phyloP scores from a whole-genome alignment of 495 filamentous ascomycete species.

The Podospora conica region DNA sequence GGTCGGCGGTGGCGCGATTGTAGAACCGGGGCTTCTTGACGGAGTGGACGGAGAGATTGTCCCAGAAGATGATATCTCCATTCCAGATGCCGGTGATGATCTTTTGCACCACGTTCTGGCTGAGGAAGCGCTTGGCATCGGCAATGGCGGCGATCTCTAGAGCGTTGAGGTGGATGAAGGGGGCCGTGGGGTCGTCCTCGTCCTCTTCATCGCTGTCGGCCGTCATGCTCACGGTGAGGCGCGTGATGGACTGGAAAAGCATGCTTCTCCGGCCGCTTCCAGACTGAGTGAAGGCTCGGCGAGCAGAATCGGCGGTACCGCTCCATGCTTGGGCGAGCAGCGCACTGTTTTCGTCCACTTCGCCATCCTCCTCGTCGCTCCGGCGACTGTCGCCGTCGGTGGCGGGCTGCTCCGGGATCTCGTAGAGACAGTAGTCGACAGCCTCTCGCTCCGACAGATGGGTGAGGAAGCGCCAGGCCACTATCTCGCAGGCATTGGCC shows the following conservation, averaged over 20 bases:
- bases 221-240: constrained; percentile 41
- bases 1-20: constrained; percentile 68
- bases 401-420: constrained; percentile 51
- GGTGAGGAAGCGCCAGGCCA: constrained; percentile 82
- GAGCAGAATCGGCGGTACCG: constrained; percentile 17
- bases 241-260: constrained; percentile 41
- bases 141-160: constrained; percentile 86
- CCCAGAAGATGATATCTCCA: constrained; percentile 90
- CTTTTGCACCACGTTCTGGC: constrained; percentile 77
- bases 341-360: constrained; percentile 36
- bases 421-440: constrained; percentile 77
- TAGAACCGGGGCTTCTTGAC: constrained; percentile 79
- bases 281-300: constrained; percentile 9
- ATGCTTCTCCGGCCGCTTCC: constrained; percentile 27
- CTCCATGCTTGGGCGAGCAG: constrained; percentile 27
- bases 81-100: constrained; percentile 88
- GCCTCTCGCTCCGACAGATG: constrained; percentile 73
- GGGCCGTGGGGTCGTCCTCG: constrained; percentile 52
- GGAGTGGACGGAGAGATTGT: constrained; percentile 66
- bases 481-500: constrained; percentile 81
- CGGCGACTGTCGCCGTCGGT: background rate
- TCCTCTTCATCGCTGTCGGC: constrained; percentile 33
- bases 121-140: constrained; percentile 85
- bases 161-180: constrained; percentile 74
- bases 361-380: constrained; percentile 23